These are phyloP conservation scores for Rutidosis leptorrhynchoides DNA, from an alignment of 129 eudicot species.

Conservation along the genomic window DNA sequence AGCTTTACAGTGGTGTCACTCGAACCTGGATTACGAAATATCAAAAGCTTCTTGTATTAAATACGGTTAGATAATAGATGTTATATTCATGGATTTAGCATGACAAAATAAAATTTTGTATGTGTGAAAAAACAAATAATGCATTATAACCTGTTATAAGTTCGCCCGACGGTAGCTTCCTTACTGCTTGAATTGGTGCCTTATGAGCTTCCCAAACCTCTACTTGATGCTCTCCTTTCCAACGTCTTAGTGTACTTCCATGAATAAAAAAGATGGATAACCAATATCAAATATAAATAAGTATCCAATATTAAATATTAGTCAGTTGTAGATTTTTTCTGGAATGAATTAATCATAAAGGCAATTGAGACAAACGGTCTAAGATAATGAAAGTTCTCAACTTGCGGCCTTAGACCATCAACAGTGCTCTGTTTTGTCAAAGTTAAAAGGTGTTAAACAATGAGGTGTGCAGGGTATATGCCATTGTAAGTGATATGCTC, in stretches of 20 bases:
- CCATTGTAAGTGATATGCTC: no score
- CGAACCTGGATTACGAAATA: conserved; percentile 62
- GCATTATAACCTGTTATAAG: conserved; percentile 67
- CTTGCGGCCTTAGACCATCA: conserved; percentile 22
- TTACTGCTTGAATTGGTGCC: conserved; percentile 78
- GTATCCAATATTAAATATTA: conserved; percentile 13
- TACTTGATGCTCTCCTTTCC: conserved; percentile 74
- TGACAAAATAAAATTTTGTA: not conserved
- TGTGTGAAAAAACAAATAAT: not conserved
- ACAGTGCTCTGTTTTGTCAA: no score
- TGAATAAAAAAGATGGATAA: conserved; percentile 7
- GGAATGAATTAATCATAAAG: not conserved
- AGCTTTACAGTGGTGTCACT: conserved; percentile 86
- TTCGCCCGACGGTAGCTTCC: conserved; percentile 77
- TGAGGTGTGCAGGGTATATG: no score
- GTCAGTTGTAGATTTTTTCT: not conserved
- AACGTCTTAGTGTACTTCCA: conserved; percentile 77
- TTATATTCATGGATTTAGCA: not conserved
- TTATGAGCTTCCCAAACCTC: conserved; percentile 88
- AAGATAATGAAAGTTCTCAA: not conserved
- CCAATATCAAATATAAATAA: conserved; percentile 11
- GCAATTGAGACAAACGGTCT: not conserved
- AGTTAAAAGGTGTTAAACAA: no score
- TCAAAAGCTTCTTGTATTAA: conserved; percentile 13
- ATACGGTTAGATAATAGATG: not conserved